Evolutionary conservation across 768 basidiomycete genomes (phyloP).

Genomic region (Tulasnella sp.): DNA sequence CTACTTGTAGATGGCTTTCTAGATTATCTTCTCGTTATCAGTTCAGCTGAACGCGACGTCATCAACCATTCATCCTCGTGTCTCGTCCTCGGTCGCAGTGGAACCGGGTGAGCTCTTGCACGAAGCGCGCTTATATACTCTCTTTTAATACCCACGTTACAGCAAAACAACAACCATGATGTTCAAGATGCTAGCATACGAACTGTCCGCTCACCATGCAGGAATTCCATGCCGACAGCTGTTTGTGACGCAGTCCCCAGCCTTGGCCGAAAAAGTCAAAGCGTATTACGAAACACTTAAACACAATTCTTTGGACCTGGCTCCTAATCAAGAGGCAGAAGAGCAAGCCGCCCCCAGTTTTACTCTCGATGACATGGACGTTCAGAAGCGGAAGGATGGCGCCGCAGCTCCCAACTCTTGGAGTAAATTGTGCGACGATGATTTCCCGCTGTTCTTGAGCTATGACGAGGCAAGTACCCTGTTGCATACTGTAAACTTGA

Average conservation of each 20-base stretch:
- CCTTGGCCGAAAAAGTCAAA: constrained; percentile 17
- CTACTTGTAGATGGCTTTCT: not conserved
- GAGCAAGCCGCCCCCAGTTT: not conserved
- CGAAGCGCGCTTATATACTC: not conserved
- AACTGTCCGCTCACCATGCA: not conserved
- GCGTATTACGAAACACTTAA: constrained; percentile 11
- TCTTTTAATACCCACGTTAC: not conserved
- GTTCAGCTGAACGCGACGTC: not conserved
- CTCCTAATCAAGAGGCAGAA: not conserved
- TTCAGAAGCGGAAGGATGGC: not conserved
- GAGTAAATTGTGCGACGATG: constrained; percentile 2
- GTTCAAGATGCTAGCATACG: constrained; percentile 19
- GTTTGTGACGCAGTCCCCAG: constrained; percentile 22
- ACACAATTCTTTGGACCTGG: not conserved
- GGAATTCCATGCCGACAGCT: constrained; percentile 11
- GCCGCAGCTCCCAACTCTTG: constrained; percentile 3
- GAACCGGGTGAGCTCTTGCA: constrained; percentile 15
- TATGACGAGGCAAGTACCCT: constrained; percentile 14
- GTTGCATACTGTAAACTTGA: not conserved
- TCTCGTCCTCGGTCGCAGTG: constrained; percentile 21
- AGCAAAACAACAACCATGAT: constrained; percentile 23
- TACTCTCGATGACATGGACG: not conserved
- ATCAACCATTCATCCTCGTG: constrained; percentile 20
- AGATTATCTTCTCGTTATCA: not conserved
- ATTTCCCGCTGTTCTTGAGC: constrained; percentile 21